Conservation (phyloP, 2,329 filamentous ascomycete genomes). For the Amauroascus verrucosus region DNA sequence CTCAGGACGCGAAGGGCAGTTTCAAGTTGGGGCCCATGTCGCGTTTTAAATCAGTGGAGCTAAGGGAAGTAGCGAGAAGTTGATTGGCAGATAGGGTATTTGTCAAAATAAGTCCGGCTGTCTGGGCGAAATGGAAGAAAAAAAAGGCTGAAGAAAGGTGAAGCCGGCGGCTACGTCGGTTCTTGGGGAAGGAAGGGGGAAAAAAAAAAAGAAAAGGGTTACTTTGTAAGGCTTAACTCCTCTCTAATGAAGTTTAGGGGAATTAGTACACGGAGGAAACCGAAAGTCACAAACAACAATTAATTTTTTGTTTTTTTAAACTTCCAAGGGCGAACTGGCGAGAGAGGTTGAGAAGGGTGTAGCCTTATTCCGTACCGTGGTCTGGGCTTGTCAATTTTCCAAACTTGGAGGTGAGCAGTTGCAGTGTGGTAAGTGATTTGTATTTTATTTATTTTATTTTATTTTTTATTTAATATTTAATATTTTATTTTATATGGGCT, state of each 20-base stretch:
- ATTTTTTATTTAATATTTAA: no score
- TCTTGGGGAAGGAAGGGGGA: not conserved
- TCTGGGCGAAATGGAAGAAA: not conserved
- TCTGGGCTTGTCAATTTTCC: not conserved
- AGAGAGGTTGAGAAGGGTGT: no score
- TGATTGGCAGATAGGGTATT: conserved; percentile 3
- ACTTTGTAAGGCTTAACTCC: not conserved
- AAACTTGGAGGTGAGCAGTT: no score
- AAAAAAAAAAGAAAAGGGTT: not conserved
- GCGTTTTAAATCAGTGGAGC: conserved; percentile 8
- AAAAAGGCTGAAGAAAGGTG: not conserved
- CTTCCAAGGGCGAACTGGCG: no score
- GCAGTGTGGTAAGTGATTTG: no score
- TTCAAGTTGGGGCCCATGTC: conserved; percentile 6
- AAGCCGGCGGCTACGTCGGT: not conserved
- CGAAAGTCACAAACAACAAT: not conserved
- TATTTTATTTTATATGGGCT: no score
- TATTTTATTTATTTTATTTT: no score
- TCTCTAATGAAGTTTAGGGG: not conserved
- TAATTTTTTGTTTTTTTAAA: not conserved
- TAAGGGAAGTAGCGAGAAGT: not conserved
- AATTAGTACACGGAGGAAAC: not conserved
- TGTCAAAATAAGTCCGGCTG: not conserved
- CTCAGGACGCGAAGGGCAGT: not conserved
- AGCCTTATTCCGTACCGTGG: not conserved